Base-by-base conservation (phyloP, 768 basidiomycete genomes). In the Mycena venus region DNA sequence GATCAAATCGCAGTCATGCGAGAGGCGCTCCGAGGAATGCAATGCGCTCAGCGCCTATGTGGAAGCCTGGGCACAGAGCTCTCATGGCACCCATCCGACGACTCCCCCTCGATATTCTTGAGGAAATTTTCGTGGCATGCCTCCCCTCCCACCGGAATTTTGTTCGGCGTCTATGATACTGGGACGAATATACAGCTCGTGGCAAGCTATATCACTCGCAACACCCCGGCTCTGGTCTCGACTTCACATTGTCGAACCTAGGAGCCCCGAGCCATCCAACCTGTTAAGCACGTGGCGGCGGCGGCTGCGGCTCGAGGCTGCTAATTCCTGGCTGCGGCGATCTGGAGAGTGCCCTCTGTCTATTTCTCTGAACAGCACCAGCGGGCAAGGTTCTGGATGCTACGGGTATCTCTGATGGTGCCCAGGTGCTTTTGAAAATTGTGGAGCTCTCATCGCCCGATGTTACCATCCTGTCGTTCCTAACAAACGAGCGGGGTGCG, bases 101-200 rank as follows among this genome's bases (percentile, higher is more conserved):
- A 12, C 1, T 65, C 12, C 70, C 70, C 4, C 53, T 58, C 19
- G 70, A 72, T 7, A 31, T 67, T 9, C 34, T 68, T 23, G 31
- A 55, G 19, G 70, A 71, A n/a, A 63, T 71, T 11, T 72, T 66
- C 56, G 15, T 67, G n/a, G 47, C 59, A 14, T 73, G 64, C 53
- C 38, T 73, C 9, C 72, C 72, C 1, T 58, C 44, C 10, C 51
- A 73, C 42, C 47, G 67, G 25, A 67, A 62, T 32, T 67, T 44
- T 29, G 66, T 61, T 4, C 60, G 21, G 74, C 74, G 19, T 69
- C 74, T 21, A 29, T 75, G 5, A 42, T 71, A 19, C 63, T 75
- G 3, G 62, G 68, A 1, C 74, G 74, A 23, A 49, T 75, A 6
- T 75, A 69, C 56, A 68, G 74, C 63, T 32, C 32, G 6, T 75